Base-by-base conservation (phyloP, 2,329 filamentous ascomycete species). In the Aspergillus sp. region DNA sequence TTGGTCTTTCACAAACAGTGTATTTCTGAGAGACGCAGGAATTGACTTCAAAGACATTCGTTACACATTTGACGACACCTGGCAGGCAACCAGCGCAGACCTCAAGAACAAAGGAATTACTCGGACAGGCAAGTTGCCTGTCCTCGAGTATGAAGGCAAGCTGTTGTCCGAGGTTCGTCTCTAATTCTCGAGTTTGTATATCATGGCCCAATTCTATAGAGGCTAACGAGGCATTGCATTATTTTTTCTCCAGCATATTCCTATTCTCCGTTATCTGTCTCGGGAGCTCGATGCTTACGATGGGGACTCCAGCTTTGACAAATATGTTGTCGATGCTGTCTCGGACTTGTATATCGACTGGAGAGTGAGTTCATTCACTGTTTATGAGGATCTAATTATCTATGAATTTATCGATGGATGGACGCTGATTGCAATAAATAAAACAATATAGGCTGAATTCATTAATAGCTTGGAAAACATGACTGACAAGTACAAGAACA, bases 311-410 rank as follows among this genome's bases (percentile, higher is more conserved):
- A 67, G 53, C 36, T 49, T 55, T 2, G 68, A 70, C 26, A 70
- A 69, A 46, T 69, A 63, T 35, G 12, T 63, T 2, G 59, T 69
- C 0, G 68, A 71, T 47, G 55, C 60, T 1, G 64, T 69, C 0
- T 48, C 66, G 1, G 68, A 70, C 30, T 49, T 69, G 7, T 71
- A 71, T 29, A 58, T 65, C 5, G 68, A 71, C 36, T 70, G 68
- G 68, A 58, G 68, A 39, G 68, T 69, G 49, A 56, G 64, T 54
- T 12, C 9, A 3, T 29, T 9, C 38, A 26, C n/a, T 29, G 28
- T 27, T 4, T 27, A 28, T 29, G 19, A 19, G 19, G 19, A 32
- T 32, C 30, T 32, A 9, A 32, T 32, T 29, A 1, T 39, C 19
- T 41, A 4, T n/a, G 8, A 9, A 41, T 27, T 26, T 36, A 4